Base-by-base conservation (phyloP, 306 rosid genomes). In the Prunus fruticosa region DNA sequence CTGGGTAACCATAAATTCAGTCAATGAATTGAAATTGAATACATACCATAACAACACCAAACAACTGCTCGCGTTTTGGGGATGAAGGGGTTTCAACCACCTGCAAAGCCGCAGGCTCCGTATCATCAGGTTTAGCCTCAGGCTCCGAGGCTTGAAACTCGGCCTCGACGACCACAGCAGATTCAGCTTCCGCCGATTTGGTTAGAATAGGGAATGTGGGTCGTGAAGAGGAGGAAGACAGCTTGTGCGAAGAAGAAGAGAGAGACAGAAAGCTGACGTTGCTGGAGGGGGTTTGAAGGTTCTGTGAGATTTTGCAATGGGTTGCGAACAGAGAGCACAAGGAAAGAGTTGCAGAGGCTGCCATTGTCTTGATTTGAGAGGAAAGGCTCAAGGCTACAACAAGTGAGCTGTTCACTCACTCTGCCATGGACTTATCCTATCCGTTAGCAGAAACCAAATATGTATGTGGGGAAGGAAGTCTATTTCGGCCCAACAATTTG, bases 31-130 rank as follows among this genome's bases (percentile, higher is more conserved):
- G 52, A 50, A 53, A 38, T 11, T 47, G 20, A 11, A 53, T 18
- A 84, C 90, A 74, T 52, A 95, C 99, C 99, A 95, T 89, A 45
- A 92, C 96, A 12, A 95, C 99, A 11, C 93, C 99, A 77, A 92
- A 92, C 67, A 90, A 77, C 25, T 90, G 83, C 81, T 95, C 97
- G 73, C 97, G 93, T 15, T 83, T 75, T 1, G 91, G 85, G 51
- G 78, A 60, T 61, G 89, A 60, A 18, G 87, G 38, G 77, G 82
- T 30, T 54, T 85, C 60, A 4, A 80, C 80, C 32, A 72, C 62
- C 73, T 90, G 80, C 8, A 78, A 22, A 20, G 89, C 28, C 60
- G 82, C 83, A 5, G 80, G 75, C 14, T 86, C 83, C n/a, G 76
- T 3, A 38, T 69, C 61, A 9, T 60, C 63, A 2, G 79, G 3